Conservation (phyloP, 805 yeast species). For the Ogataea kodamae region DNA sequence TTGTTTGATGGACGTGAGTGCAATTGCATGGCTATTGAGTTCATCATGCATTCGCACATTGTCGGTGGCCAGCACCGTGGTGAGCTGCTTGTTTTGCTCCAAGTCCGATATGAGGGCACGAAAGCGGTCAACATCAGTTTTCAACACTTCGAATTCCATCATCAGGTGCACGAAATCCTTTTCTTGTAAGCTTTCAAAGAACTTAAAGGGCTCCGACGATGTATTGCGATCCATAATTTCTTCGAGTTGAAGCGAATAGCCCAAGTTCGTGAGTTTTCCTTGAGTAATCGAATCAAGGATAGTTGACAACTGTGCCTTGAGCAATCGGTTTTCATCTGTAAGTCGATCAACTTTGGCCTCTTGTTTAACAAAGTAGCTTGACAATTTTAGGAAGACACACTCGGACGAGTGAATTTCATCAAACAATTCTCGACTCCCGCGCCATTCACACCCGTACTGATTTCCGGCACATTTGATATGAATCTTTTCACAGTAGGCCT, state of each 20-base stretch:
- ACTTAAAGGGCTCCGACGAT: conserved; percentile 11
- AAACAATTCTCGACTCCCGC: conserved; percentile 32
- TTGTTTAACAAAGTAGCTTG: conserved; percentile 26
- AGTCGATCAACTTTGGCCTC: conserved; percentile 31
- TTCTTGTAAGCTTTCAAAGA: conserved; percentile 19
- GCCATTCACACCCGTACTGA: conserved; percentile 50
- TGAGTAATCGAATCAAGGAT: conserved; percentile 45
- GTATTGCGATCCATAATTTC: conserved; percentile 35
- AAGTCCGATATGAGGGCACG: conserved; percentile 24
- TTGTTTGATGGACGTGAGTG: conserved; percentile 44
- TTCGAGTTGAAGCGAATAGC: conserved; percentile 44
- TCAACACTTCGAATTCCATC: conserved; percentile 43
- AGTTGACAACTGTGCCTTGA: conserved; percentile 43
- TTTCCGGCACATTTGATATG: conserved; percentile 45
- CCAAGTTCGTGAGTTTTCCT: conserved; percentile 49
- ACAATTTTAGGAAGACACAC: conserved; percentile 29
- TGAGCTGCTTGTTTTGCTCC: conserved; percentile 25
- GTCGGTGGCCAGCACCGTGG: conserved; percentile 23
- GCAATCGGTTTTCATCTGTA: conserved; percentile 35
- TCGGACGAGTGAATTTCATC: conserved; percentile 27
- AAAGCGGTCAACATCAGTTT: conserved; percentile 38
- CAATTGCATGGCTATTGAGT: conserved; percentile 41
- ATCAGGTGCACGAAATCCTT: conserved; percentile 31
- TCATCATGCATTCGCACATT: conserved; percentile 42
- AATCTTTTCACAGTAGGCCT: conserved; percentile 39